These are phyloP conservation scores for Gossypium ekmanianum DNA, from an alignment of 345 rosid species.

Conservation along the genomic window DNA sequence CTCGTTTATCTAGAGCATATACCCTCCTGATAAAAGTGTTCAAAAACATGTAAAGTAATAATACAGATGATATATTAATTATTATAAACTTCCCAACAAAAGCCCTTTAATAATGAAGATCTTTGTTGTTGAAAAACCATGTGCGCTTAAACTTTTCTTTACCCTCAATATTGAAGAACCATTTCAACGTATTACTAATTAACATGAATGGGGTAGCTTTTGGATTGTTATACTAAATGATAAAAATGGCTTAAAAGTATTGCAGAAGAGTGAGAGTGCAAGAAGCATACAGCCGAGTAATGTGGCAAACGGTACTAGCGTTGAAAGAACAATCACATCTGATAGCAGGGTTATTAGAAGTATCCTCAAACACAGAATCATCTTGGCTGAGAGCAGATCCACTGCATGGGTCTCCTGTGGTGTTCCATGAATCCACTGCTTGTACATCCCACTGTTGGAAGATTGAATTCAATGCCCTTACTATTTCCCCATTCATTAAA, in stretches of 20 bases:
- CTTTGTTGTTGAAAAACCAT: not conserved
- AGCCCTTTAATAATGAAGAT: not conserved
- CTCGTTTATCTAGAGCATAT: slow-evolving; percentile 17
- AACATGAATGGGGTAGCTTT: not conserved
- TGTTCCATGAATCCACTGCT: slow-evolving; percentile 40
- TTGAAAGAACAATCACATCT: slow-evolving; percentile 49
- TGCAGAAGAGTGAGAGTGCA: not conserved
- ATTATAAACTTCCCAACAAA: too few relatives aligned
- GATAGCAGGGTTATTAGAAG: slow-evolving; percentile 36
- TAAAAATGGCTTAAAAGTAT: not conserved
- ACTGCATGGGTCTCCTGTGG: slow-evolving; percentile 48
- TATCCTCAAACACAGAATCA: slow-evolving; percentile 20
- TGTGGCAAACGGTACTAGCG: slow-evolving; percentile 20
- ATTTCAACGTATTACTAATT: not conserved
- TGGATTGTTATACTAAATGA: not conserved
- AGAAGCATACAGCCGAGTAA: slow-evolving; percentile 10
- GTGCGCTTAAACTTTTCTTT: not conserved
- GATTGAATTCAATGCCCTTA: slow-evolving; percentile 41
- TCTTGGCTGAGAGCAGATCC: slow-evolving; percentile 33
- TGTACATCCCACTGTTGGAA: slow-evolving; percentile 40
- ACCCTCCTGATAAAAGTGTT: slow-evolving; percentile 28
- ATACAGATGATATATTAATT: not conserved
- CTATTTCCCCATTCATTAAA: slow-evolving; percentile 19
- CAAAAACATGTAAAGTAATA: not conserved
- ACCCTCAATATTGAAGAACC: not conserved